A percentile compares a stretch with the other conserved stretches of the same genome.
Evolutionary conservation across 2,329 filamentous ascomycete species (phyloP).

Genomic region (Exophiala viscosa): DNA sequence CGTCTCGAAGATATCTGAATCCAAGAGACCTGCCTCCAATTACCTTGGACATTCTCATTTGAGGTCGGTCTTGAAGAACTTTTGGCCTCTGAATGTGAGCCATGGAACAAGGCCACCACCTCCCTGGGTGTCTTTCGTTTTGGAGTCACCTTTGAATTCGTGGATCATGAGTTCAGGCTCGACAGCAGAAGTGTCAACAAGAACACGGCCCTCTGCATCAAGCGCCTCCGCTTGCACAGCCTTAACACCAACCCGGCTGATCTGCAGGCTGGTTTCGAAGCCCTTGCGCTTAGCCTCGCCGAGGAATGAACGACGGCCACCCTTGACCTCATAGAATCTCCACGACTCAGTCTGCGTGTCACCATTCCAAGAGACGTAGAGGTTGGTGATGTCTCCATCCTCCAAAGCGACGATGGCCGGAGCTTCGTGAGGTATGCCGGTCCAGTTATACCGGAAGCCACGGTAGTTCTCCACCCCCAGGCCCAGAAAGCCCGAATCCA

Average conservation of each 20-base stretch:
- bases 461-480: constrained; percentile 38
- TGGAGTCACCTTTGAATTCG: constrained; percentile 1
- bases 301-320: constrained; percentile 15
- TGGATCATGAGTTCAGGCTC: constrained; percentile 10
- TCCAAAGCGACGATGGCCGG: constrained; percentile 38
- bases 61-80: constrained; percentile 9
- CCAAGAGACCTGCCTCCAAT: no score
- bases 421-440: constrained; percentile 35
- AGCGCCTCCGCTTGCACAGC: constrained; percentile 41
- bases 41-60: no score
- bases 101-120: constrained; percentile 9
- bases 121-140: background rate
- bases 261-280: constrained; percentile 32
- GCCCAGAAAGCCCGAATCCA: constrained; percentile 33
- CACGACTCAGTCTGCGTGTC: constrained; percentile 47
- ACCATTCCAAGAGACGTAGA: constrained; percentile 57
- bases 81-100: constrained; percentile 7
- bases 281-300: constrained; percentile 30
- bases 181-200: constrained; percentile 22
- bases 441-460: constrained; percentile 40
- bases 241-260: constrained; percentile 30
- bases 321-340: constrained; percentile 45
- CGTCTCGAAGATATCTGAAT: no score
- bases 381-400: constrained; percentile 32
- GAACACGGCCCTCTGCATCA: constrained; percentile 28